Evolutionary conservation across 1,284 basidiomycete species (phyloP), one percentile per base, ranked within the genome.

Genomic region (Ustilago curta): DNA sequence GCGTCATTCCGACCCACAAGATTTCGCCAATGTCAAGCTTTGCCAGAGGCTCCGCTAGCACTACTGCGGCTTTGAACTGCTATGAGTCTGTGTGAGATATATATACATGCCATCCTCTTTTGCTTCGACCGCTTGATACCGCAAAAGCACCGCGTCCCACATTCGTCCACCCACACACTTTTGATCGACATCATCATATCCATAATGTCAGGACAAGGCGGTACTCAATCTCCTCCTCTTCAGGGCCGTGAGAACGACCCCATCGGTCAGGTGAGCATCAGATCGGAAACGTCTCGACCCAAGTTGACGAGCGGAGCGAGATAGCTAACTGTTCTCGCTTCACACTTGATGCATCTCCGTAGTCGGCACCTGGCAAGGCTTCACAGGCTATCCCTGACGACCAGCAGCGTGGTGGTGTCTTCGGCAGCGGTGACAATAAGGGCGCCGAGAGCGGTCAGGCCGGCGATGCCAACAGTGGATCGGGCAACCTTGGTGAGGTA

Each of bases 141-240:
- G 12, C 12, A 9, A 25, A 4, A 25, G n/a, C 45, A 29, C n/a
- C 47, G n/a, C 47, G 35, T 37, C 16, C 9, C 35, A 16, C 35
- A 16, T 37, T 16, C 29, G 23, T 9, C 23, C 39, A 29, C 25
- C 49, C 25, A 40, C 50, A 12, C 37, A 8, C 23, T 52, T 9
- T 53, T n/a, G 51, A 53, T 39, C 49, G 2, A 11, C 6, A 27
- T 19, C 37, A 43, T n/a, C 44, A 31, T 32, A 35, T 23, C 48
- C n/a, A 56, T 7, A 29, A 73, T 73, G 70, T 73, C 70, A 21
- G 32, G 32, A 39, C 64, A 73, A 23, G 71, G 66, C 31, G 71
- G 71, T 54, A 74, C 73, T 48, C 59, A 76, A 21, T 76, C 74
- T 57, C 74, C 74, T 43, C 74, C 74, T 53, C 69, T 76, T 14